Conservation (phyloP, 2,329 filamentous ascomycete genomes). For the Colletotrichum sp. region DNA sequence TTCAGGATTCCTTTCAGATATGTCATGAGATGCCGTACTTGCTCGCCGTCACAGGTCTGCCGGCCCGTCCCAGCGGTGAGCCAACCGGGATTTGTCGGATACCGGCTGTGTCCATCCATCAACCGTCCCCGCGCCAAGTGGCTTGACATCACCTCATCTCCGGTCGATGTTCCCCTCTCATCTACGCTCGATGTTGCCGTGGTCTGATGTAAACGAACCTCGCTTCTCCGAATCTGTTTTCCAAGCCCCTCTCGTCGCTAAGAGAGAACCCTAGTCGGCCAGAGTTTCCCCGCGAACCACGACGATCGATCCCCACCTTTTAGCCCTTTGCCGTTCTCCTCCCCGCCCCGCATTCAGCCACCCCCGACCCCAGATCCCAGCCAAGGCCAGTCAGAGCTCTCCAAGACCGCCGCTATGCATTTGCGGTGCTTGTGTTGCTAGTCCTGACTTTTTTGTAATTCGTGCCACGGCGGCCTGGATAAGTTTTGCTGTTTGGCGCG, state of each 20-base stretch:
- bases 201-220: background rate
- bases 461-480: background rate
- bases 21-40: background rate
- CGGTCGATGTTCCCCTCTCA: background rate
- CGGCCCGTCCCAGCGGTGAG: background rate
- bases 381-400: background rate
- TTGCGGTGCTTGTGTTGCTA: background rate
- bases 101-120: background rate
- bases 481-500: background rate
- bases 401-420: constrained; percentile 13
- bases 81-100: constrained; percentile 3
- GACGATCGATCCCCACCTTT: background rate
- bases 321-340: background rate
- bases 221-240: background rate
- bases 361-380: background rate
- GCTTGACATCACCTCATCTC: background rate
- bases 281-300: constrained; percentile 21
- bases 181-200: background rate
- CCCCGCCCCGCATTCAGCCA: background rate
- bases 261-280: background rate
- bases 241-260: background rate
- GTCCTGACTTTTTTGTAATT: background rate
- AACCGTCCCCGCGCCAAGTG: background rate
- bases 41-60: background rate
- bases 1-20: background rate